A percentile compares a stretch with the other conserved stretches of the same genome.
These are phyloP conservation scores for Barnettozyma populi DNA, from an alignment of 805 yeast species.

Conservation along the genomic window DNA sequence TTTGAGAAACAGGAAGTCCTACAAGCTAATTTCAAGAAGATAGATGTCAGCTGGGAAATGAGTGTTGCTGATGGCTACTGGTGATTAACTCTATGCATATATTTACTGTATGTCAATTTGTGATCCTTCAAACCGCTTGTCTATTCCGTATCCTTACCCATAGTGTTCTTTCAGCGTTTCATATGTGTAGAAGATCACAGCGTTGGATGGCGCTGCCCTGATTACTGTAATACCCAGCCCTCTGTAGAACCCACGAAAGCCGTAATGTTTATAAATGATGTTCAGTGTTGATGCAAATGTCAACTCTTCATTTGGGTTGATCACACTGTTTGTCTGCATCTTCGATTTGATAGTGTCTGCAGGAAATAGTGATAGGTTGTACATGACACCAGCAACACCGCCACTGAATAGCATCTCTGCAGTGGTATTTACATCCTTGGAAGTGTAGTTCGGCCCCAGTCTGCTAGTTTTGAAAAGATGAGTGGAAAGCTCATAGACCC, in stretches of 20 bases:
- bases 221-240: slow-evolving; percentile 79
- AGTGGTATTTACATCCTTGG: slow-evolving; percentile 30
- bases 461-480: slow-evolving; percentile 31
- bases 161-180: slow-evolving; percentile 48
- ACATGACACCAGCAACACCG: slow-evolving; percentile 79
- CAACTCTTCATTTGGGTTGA: slow-evolving; percentile 22
- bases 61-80: not conserved
- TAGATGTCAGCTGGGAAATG: not conserved
- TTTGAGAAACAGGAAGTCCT: slow-evolving; percentile 19
- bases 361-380: slow-evolving; percentile 78
- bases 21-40: not conserved
- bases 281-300: slow-evolving; percentile 35
- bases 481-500: slow-evolving; percentile 65
- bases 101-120: not conserved
- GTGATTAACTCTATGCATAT: not conserved
- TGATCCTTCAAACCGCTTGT: not conserved
- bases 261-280: slow-evolving; percentile 44
- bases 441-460: slow-evolving; percentile 20
- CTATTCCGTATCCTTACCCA: too few relatives aligned
- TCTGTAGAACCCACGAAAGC: slow-evolving; percentile 68
- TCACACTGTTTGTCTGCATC: slow-evolving; percentile 59
- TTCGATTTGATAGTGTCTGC: slow-evolving; percentile 86
- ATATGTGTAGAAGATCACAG: slow-evolving; percentile 75
- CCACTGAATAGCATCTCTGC: slow-evolving; percentile 68
- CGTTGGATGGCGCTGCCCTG: slow-evolving; percentile 88